phyloP scores from a whole-genome alignment of 441 rosid genomes.

The Pelargonium cotyledonis region DNA sequence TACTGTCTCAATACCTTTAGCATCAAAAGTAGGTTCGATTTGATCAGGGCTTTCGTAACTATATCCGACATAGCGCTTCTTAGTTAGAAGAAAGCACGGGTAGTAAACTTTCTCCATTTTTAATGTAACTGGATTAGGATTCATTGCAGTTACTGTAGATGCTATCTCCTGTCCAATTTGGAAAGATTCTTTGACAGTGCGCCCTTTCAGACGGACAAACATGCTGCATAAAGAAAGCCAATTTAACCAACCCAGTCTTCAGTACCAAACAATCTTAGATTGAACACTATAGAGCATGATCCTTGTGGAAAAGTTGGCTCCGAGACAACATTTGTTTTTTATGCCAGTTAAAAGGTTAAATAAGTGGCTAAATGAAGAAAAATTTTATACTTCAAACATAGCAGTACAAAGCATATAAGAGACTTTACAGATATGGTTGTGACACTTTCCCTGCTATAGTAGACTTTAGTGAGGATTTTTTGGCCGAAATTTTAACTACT shows the following conservation, averaged over 20 bases:
- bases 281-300: no score
- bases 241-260: no score
- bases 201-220: conserved; percentile 90
- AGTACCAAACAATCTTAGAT: no score
- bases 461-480: background rate
- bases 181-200: conserved; percentile 63
- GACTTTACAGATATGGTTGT: background rate
- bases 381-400: background rate
- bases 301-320: no score
- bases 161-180: conserved; percentile 79
- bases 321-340: no score
- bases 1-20: conserved; percentile 97
- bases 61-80: conserved; percentile 95
- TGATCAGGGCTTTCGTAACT: conserved; percentile 82
- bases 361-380: background rate
- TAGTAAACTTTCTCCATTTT: conserved; percentile 97
- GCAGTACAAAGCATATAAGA: no score
- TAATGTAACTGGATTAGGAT: conserved; percentile 83
- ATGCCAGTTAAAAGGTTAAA: no score
- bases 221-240: conserved; percentile 44
- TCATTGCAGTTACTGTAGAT: conserved; percentile 75
- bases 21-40: conserved; percentile 73
- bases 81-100: conserved; percentile 90
- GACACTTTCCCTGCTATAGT: background rate
- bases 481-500: background rate